Conservation (phyloP, 2,329 filamentous ascomycete genomes). For the Dactylellina drechsleri region DNA sequence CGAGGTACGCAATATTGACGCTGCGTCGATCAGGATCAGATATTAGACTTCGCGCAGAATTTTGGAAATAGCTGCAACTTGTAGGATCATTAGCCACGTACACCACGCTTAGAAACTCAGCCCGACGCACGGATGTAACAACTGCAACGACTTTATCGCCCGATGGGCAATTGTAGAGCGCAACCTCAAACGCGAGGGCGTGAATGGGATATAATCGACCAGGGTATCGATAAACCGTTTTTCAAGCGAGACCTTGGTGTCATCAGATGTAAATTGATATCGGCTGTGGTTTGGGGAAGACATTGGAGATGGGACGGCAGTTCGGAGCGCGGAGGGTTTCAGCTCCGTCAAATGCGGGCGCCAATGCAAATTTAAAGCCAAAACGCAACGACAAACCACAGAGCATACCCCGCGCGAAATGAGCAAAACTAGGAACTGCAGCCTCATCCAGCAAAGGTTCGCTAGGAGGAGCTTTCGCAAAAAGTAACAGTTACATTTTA, state of each 20-base stretch:
- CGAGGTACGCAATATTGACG: conserved; percentile 26
- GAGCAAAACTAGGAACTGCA: too few species aligned
- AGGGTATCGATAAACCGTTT: conserved; percentile 11
- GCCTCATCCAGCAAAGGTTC: too few species aligned
- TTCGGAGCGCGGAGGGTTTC: conserved; percentile 14
- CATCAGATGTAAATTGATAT: conserved; percentile 18
- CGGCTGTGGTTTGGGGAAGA: conserved; percentile 4
- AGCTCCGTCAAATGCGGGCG: not conserved
- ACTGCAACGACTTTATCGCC: conserved; percentile 5
- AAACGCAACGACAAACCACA: too few species aligned
- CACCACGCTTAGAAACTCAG: conserved; percentile 15
- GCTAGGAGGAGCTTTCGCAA: too few species aligned
- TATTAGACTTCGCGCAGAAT: conserved; percentile 21
- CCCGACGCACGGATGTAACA: conserved; percentile 12
- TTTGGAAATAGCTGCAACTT: not conserved
- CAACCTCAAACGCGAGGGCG: conserved; percentile 26
- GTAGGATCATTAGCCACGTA: not conserved
- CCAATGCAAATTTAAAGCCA: not conserved
- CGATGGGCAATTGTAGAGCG: conserved; percentile 4
- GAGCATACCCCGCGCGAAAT: too few species aligned
- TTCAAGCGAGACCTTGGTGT: conserved; percentile 10
- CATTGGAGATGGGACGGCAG: conserved; percentile 37
- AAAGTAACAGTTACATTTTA: too few species aligned
- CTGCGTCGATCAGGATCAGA: conserved; percentile 15
- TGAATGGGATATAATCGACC: not conserved